Evolutionary conservation across 306 rosid species (phyloP).

Genomic region (Sophora flavescens): DNA sequence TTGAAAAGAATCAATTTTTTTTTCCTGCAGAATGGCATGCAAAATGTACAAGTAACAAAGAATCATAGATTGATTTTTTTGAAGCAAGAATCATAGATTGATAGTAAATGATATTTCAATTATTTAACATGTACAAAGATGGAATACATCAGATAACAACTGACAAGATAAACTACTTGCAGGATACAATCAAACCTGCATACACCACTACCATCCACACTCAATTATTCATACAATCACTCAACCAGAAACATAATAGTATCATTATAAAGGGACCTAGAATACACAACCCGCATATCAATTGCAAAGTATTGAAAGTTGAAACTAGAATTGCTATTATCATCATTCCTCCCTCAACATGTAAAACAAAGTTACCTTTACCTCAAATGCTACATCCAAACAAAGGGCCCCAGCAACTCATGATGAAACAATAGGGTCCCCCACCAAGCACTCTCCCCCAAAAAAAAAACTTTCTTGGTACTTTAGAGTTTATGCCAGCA

Average conservation of each 20-base stretch:
- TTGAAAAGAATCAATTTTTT: neutral
- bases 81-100: constrained; percentile 20
- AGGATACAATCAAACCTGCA: constrained; percentile 31
- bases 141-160: constrained; percentile 13
- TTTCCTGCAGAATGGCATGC: constrained; percentile 8
- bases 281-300: constrained; percentile 23
- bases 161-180: constrained; percentile 27
- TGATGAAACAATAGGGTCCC: constrained; percentile 52
- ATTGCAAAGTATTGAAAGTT: constrained; percentile 42
- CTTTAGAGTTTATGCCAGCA: constrained; percentile 53
- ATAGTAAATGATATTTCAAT: neutral
- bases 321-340: constrained; percentile 41
- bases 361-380: constrained; percentile 61
- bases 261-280: constrained; percentile 38
- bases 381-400: constrained; percentile 43
- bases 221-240: constrained; percentile 52
- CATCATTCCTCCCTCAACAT: constrained; percentile 44
- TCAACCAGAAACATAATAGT: constrained; percentile 38
- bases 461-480: constrained; percentile 51
- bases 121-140: constrained; percentile 37
- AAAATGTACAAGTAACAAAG: neutral
- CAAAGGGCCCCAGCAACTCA: constrained; percentile 51
- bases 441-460: constrained; percentile 39
- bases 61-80: constrained; percentile 20
- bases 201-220: constrained; percentile 36